These are phyloP conservation scores for Dinochytrium kinnereticum DNA, from an alignment of 371 early-diverging fungal species.

Conservation along the genomic window DNA sequence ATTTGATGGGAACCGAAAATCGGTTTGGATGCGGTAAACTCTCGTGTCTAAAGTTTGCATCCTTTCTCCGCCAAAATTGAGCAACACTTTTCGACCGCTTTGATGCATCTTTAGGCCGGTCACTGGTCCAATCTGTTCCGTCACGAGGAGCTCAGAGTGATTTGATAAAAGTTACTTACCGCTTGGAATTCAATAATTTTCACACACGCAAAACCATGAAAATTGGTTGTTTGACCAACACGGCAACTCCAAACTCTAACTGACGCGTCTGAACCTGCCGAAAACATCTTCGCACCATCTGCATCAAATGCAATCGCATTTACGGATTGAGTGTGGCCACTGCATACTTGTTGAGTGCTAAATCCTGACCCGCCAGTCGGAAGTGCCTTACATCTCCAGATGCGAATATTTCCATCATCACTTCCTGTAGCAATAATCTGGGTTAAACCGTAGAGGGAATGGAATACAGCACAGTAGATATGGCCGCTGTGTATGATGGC, in stretches of 20 bases:
- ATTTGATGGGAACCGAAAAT: constrained; percentile 15
- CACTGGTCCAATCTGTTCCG: constrained; percentile 27
- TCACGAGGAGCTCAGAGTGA: background rate
- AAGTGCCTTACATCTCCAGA: constrained; percentile 31
- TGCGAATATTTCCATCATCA: constrained; percentile 45
- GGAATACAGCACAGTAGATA: constrained; percentile 43
- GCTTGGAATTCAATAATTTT: constrained; percentile 33
- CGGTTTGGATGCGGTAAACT: constrained; percentile 38
- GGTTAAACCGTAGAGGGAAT: constrained; percentile 18
- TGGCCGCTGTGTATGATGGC: constrained; percentile 39
- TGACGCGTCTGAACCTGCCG: constrained; percentile 41
- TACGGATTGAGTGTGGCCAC: constrained; percentile 40
- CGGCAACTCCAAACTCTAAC: constrained; percentile 49
- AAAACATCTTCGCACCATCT: constrained; percentile 43
- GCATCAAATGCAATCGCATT: constrained; percentile 45
- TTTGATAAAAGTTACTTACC: constrained; percentile 6
- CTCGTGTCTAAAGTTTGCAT: constrained; percentile 47
- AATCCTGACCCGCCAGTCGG: background rate
- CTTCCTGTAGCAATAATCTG: constrained; percentile 42
- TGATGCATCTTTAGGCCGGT: constrained; percentile 42
- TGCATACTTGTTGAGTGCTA: constrained; percentile 28
- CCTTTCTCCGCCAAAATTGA: constrained; percentile 23
- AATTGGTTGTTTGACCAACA: constrained; percentile 14
- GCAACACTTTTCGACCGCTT: constrained; percentile 37
- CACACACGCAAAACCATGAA: constrained; percentile 36